Evolutionary conservation across 805 yeast genomes (phyloP), one percentile per base, ranked within the genome.

Genomic region (Hermanozyma aechmeae): DNA sequence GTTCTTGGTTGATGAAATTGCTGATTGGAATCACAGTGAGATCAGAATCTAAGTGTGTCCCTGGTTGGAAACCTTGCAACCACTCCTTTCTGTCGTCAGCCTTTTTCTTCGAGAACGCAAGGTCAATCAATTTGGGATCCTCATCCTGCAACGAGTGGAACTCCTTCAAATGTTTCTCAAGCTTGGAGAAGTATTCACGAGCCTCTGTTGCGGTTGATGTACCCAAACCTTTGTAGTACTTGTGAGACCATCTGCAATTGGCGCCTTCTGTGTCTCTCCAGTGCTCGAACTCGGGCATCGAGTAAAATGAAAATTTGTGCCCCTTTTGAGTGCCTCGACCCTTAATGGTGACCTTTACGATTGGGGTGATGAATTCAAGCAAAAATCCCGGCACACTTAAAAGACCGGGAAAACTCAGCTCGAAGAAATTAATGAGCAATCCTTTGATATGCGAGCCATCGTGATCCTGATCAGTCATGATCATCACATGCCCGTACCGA

Each of bases 401-500:
- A 40, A 92, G 61, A 2, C 97, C 98, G 1, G 97, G 97, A 61
- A 92, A 92, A 18, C 95, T 80, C 4, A 89, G 72, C 53, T 89
- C 97, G 34, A 92, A 61, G 48, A 92, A 92, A 53, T 92, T 92
- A 47, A 92, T 92, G 33, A 92, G 73, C 41, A 92, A 69, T 40
- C 98, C 98, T 52, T 92, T 92, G 53, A 92, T 92, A 63, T 92
- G 98, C 12, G 95, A 81, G 37, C 98, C 98, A 68, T 92, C 98
- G 45, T 87, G 95, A 84, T 92, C 98, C 60, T 92, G 98, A 80
- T 92, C 98, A 5, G 98, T 86, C 97, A 92, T 92, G 51, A 92
- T 86, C 97, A 92, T 92, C 29, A 92, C 71, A 52, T 86, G 95
- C 21, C 98, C 98, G 50, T 92, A 92, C 52, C 98, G 75, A 38